Conservation (phyloP, 352 stramenopile genomes). For the Phytopythium sindhum region DNA sequence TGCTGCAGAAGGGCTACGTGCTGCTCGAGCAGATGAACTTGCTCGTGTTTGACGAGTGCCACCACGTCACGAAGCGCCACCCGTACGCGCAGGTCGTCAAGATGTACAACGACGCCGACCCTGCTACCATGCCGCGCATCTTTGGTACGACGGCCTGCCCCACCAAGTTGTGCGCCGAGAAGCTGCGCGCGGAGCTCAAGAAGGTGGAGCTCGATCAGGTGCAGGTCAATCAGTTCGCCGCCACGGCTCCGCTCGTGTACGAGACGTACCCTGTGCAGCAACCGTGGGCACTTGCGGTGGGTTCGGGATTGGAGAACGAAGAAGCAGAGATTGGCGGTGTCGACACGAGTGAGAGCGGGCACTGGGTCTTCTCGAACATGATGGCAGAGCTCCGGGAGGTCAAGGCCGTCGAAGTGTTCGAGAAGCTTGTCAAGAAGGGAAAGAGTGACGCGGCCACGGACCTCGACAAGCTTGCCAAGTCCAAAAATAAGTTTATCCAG, state of each 20-base stretch:
- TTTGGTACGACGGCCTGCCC: conserved; percentile 84
- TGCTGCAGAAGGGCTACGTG: conserved; percentile 84
- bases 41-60: conserved; percentile 90
- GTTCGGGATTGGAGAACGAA: neutral
- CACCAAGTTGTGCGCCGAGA: conserved; percentile 67
- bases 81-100: conserved; percentile 88
- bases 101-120: conserved; percentile 55
- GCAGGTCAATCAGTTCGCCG: conserved; percentile 62
- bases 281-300: conserved; percentile 13
- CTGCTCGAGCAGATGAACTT: conserved; percentile 73
- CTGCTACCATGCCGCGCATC: conserved; percentile 49
- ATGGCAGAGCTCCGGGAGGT: conserved; percentile 41
- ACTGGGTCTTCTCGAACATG: conserved; percentile 36
- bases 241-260: conserved; percentile 59
- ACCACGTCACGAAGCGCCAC: conserved; percentile 87
- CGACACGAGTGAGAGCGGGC: neutral
- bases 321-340: conserved; percentile 9
- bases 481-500: conserved; percentile 51
- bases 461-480: conserved; percentile 39
- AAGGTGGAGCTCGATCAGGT: conserved; percentile 57
- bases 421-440: conserved; percentile 50
- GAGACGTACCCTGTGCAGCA: conserved; percentile 48
- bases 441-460: conserved; percentile 36
- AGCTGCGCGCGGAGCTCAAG: conserved; percentile 66
- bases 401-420: conserved; percentile 43